phyloP scores from a whole-genome alignment of 768 basidiomycete genomes.

The Dictyophora rubrovolvata region DNA sequence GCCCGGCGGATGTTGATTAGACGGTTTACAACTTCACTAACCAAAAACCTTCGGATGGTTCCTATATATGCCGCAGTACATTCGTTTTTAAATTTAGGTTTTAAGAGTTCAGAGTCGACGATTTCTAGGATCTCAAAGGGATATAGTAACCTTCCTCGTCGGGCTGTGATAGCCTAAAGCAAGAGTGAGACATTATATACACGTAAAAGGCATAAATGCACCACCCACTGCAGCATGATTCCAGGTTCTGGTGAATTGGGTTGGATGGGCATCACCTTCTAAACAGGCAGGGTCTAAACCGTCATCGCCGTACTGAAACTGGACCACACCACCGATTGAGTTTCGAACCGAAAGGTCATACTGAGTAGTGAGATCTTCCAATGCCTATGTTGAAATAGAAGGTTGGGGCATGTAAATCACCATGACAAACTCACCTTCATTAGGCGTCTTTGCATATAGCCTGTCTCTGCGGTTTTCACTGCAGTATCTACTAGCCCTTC shows the following conservation, averaged over 20 bases:
- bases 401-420: background rate
- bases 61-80: slow-evolving; percentile 64
- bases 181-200: background rate
- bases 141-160: slow-evolving; percentile 54
- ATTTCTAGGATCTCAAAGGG: slow-evolving; percentile 81
- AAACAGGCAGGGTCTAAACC: slow-evolving; percentile 93
- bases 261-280: slow-evolving; percentile 90
- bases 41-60: slow-evolving; percentile 62
- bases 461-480: slow-evolving; percentile 99
- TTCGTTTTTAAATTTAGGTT: slow-evolving; percentile 51
- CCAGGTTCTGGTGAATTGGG: slow-evolving; percentile 85
- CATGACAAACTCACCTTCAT: slow-evolving; percentile 57
- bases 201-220: background rate
- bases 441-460: slow-evolving; percentile 97
- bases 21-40: slow-evolving; percentile 49
- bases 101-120: slow-evolving; percentile 50
- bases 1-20: slow-evolving; percentile 58
- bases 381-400: slow-evolving; percentile 32
- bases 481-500: slow-evolving; percentile 99
- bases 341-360: slow-evolving; percentile 96
- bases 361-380: slow-evolving; percentile 93
- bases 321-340: slow-evolving; percentile 89
- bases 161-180: slow-evolving; percentile 50
- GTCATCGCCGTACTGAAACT: slow-evolving; percentile 95
- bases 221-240: slow-evolving; percentile 62